phyloP scores from a whole-genome alignment of 352 stramenopile species.

The Phytophthora cryptogea region DNA sequence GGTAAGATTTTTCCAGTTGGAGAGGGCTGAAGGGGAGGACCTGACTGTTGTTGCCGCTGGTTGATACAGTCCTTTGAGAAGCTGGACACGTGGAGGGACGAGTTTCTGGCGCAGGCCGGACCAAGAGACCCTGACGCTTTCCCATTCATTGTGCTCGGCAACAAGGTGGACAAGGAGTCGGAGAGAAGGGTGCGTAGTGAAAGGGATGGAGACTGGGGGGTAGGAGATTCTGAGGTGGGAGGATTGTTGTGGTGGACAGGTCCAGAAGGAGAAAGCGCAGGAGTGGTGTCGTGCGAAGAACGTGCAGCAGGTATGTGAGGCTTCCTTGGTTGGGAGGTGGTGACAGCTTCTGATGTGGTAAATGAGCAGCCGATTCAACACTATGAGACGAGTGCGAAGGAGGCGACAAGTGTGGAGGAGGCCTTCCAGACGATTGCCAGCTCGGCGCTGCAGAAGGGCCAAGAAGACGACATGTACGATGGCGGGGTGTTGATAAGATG shows the following conservation, averaged over 20 bases:
- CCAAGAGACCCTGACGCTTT: constrained; percentile 93
- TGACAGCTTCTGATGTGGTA: constrained; percentile 8
- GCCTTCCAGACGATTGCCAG: constrained; percentile 95
- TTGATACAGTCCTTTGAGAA: constrained; percentile 94
- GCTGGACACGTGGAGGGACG: constrained; percentile 96
- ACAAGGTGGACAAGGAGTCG: constrained; percentile 97
- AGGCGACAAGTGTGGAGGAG: constrained; percentile 96
- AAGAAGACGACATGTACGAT: constrained; percentile 87
- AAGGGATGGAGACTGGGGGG: neutral
- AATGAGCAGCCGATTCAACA: constrained; percentile 90
- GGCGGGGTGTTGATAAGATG: neutral
- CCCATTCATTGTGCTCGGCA: constrained; percentile 98
- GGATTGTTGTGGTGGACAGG: constrained; percentile 8
- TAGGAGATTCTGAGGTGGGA: no score
- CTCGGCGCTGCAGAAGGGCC: constrained; percentile 85
- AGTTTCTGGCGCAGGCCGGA: constrained; percentile 95
- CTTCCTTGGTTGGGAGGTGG: neutral
- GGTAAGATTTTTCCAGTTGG: constrained; percentile 20
- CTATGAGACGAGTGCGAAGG: constrained; percentile 98
- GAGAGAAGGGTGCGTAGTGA: constrained; percentile 62
- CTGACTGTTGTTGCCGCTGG: neutral
- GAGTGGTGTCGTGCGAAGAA: constrained; percentile 94
- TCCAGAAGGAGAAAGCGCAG: constrained; percentile 90
- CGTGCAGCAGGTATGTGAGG: constrained; percentile 52
- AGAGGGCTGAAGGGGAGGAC: neutral